Evolutionary conservation across 1,139 yeast genomes (phyloP).

Genomic region (Starmera stellimalicola): DNA sequence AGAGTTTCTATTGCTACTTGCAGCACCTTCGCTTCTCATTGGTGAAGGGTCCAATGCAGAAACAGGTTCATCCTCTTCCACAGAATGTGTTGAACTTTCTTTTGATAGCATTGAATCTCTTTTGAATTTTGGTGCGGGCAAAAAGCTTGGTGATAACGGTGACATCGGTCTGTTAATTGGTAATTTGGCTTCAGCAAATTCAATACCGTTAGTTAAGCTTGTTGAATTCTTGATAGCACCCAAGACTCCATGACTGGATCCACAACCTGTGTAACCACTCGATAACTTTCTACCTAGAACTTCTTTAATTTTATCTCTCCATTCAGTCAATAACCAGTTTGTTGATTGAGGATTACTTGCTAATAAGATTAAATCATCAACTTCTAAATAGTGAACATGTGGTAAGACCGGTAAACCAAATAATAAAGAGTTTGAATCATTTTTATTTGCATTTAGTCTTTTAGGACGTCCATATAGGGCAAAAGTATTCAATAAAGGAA

Average conservation of each 20-base stretch:
- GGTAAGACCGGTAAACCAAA: constrained; percentile 93
- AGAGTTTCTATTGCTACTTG: constrained; percentile 13
- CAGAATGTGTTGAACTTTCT: constrained; percentile 12
- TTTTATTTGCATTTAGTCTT: constrained; percentile 79
- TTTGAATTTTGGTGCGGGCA: constrained; percentile 16
- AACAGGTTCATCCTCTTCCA: constrained; percentile 4
- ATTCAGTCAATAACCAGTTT: constrained; percentile 58
- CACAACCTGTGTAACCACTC: constrained; percentile 80
- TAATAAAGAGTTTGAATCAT: constrained; percentile 66
- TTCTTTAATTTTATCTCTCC: constrained; percentile 59
- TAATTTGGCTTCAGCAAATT: constrained; percentile 16
- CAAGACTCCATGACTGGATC: constrained; percentile 50
- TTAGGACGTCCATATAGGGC: constrained; percentile 87
- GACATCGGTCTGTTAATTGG: constrained; percentile 19
- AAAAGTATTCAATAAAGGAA: constrained; percentile 82
- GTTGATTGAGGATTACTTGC: constrained; percentile 26
- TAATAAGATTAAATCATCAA: constrained; percentile 41
- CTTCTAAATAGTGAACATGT: constrained; percentile 68
- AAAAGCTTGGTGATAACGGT: constrained; percentile 21
- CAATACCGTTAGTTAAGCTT: constrained; percentile 25
- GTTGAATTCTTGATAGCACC: constrained; percentile 47
- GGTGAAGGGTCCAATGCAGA: no score
- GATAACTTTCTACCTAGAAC: constrained; percentile 55
- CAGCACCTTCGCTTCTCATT: not conserved
- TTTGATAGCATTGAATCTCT: constrained; percentile 15